Conservation (phyloP, 2,329 filamentous ascomycete species). For the Ophiocordyceps camponoti-leonardi region DNA sequence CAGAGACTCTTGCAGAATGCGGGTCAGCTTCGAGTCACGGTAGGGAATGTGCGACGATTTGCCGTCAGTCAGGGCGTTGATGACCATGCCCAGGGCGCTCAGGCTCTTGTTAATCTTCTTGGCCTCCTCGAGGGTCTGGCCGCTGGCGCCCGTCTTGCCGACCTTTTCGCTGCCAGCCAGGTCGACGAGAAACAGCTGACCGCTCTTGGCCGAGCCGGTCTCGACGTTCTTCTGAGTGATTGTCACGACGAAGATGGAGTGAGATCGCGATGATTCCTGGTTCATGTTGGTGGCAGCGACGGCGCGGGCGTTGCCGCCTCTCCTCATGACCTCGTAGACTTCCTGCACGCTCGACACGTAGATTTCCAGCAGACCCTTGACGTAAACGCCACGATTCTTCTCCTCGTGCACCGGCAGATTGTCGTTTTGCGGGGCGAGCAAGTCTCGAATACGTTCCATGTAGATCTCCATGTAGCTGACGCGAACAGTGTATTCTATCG, state of each 20-base stretch:
- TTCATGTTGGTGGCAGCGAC: slow-evolving; percentile 99
- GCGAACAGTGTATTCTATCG: slow-evolving; percentile 95
- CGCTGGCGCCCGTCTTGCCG: slow-evolving; percentile 93
- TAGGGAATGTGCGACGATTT: slow-evolving; percentile 95
- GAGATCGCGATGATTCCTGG: slow-evolving; percentile 90
- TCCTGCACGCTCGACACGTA: slow-evolving; percentile 93
- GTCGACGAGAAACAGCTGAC: slow-evolving; percentile 94
- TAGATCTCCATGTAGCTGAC: slow-evolving; percentile 99
- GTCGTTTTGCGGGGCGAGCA: slow-evolving; percentile 83
- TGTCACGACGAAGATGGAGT: slow-evolving; percentile 95
- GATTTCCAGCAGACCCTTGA: slow-evolving; percentile 85
- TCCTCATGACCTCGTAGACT: slow-evolving; percentile 91
- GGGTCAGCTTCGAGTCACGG: slow-evolving; percentile 92
- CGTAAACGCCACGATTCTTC: slow-evolving; percentile 89
- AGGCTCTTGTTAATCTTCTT: slow-evolving; percentile 99
- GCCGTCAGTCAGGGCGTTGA: slow-evolving; percentile 90
- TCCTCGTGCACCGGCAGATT: slow-evolving; percentile 97
- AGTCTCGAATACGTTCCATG: slow-evolving; percentile 95
- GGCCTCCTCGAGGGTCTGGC: slow-evolving; percentile 91
- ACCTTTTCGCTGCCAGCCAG: slow-evolving; percentile 97
- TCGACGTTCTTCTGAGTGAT: slow-evolving; percentile 96
- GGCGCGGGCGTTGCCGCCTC: slow-evolving; percentile 76
- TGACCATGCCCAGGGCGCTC: slow-evolving; percentile 96
- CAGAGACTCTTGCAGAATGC: slow-evolving; percentile 90
- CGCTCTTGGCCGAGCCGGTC: slow-evolving; percentile 88